Evolutionary conservation across 73 alveolate genomes (phyloP), one percentile per base, ranked within the genome.

Genomic region (Paramecium pentaurelia): DNA sequence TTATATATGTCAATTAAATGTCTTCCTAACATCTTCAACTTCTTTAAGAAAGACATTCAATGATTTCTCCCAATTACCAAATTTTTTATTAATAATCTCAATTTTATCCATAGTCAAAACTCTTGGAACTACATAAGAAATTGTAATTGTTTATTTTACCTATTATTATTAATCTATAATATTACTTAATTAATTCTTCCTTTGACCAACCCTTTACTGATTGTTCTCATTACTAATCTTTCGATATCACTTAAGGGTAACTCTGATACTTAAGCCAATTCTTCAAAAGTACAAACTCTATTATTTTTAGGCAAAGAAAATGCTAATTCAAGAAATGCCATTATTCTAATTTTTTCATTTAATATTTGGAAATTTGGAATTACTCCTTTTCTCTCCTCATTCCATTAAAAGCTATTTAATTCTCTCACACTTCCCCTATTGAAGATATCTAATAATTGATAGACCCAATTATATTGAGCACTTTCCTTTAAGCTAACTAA

Each of bases 131-230:
- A 89, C 88, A 58, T 83, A 89, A 0, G 92, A 40, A 14, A 89
- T 71, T 20, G 85, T 47, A 0, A 89, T 73, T 28, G 80, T 71
- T 28, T 60, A 58, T 14, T 70, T 36, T 42, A 89, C 85, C 94
- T 89, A 44, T n/a, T 0, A 73, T 16, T 12, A 11, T 58, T 4
- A 10, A 18, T 18, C 32, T 1, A n/a, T 2, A 44, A 9, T 70
- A 58, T 45, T 89, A 96, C 98, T 92, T 96, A 93, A 92, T 96
- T 96, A 44, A 96, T 96, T 28, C 60, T 32, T 34, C 98, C 98
- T 83, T 93, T 96, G 10, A 96, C 95, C 12, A 96, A 86, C 0
- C 97, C 97, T 45, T 94, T 70, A 54, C 97, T 94, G 95, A 96
- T 96, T n/a, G 97, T 94, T 58, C 95, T 95, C 98, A 96, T 96